Evolutionary conservation across 2,329 filamentous ascomycete genomes (phyloP).

Genomic region (Trichophyton simii): DNA sequence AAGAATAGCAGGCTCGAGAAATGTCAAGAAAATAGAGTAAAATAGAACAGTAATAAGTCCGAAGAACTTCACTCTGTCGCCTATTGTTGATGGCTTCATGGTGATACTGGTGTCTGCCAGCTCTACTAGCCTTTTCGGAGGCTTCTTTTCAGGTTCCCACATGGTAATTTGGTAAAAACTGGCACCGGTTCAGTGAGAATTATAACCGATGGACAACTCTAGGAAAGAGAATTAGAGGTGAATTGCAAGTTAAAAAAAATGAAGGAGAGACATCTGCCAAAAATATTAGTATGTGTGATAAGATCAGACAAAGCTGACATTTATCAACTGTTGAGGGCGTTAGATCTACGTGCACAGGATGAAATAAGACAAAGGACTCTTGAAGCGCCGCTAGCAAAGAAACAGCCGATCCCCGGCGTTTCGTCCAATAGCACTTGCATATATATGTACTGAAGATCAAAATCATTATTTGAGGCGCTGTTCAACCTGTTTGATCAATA

Average conservation of each 20-base stretch:
- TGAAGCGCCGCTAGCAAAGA: not conserved
- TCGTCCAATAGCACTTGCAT: not conserved
- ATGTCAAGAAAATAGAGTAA: not conserved
- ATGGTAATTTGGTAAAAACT: not conserved
- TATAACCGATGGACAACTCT: not conserved
- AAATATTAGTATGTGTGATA: not conserved
- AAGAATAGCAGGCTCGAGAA: conserved; percentile 24
- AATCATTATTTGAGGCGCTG: not conserved
- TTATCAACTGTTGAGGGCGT: not conserved
- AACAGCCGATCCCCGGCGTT: not conserved
- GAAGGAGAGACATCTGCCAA: not conserved
- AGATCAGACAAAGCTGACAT: not conserved
- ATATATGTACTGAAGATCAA: not conserved
- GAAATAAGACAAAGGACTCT: not conserved
- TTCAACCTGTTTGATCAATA: not conserved
- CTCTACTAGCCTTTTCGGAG: not conserved
- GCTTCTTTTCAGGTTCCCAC: not conserved
- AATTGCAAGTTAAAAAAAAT: not conserved
- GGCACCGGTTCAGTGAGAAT: not conserved
- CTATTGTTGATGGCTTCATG: not conserved
- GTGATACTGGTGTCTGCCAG: not conserved
- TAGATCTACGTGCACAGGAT: not conserved
- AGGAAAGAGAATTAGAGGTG: not conserved
- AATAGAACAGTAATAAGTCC: not conserved
- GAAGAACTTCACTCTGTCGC: not conserved